phyloP scores from a whole-genome alignment of 192 early-diverging fungal species.

The Chytriomyces sp. region DNA sequence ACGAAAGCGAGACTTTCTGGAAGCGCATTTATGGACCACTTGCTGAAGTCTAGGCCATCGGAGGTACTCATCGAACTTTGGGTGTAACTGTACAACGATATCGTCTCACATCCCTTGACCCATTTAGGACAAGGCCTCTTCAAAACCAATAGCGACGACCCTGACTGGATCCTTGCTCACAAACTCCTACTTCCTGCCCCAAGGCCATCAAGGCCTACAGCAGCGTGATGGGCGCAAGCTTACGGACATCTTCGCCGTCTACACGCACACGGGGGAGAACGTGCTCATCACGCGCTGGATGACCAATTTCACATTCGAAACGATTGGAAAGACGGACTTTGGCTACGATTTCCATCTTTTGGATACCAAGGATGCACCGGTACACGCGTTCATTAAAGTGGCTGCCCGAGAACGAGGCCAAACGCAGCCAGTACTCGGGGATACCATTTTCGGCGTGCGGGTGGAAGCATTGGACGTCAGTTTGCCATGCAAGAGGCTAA shows the following conservation, averaged over 20 bases:
- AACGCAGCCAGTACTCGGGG: slow-evolving; percentile 53
- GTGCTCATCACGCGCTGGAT: slow-evolving; percentile 51
- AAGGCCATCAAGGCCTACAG: slow-evolving; percentile 44
- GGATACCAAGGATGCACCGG: slow-evolving; percentile 22
- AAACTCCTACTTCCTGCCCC: slow-evolving; percentile 58
- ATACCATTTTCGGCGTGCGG: slow-evolving; percentile 51
- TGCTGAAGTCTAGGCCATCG: slow-evolving; percentile 47
- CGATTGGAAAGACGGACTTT: slow-evolving; percentile 59
- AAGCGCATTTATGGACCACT: too few relatives aligned
- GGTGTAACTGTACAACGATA: too few relatives aligned
- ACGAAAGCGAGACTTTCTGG: slow-evolving; percentile 60
- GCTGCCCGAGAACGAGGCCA: slow-evolving; percentile 51
- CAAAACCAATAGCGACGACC: slow-evolving; percentile 51
- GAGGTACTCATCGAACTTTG: slow-evolving; percentile 18
- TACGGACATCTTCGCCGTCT: slow-evolving; percentile 37
- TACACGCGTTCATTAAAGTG: slow-evolving; percentile 49
- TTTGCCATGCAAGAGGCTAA: slow-evolving; percentile 64
- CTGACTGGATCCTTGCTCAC: slow-evolving; percentile 60
- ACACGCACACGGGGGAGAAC: slow-evolving; percentile 29
- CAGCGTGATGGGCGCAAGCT: slow-evolving; percentile 44
- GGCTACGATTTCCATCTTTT: slow-evolving; percentile 56
- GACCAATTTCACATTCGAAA: slow-evolving; percentile 60
- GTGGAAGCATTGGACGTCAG: slow-evolving; percentile 61
- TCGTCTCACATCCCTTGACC: too few relatives aligned
- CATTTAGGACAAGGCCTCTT: slow-evolving; percentile 45